These are phyloP conservation scores for Candida khao-thaluensis DNA, from an alignment of 805 yeast species.

Conservation along the genomic window DNA sequence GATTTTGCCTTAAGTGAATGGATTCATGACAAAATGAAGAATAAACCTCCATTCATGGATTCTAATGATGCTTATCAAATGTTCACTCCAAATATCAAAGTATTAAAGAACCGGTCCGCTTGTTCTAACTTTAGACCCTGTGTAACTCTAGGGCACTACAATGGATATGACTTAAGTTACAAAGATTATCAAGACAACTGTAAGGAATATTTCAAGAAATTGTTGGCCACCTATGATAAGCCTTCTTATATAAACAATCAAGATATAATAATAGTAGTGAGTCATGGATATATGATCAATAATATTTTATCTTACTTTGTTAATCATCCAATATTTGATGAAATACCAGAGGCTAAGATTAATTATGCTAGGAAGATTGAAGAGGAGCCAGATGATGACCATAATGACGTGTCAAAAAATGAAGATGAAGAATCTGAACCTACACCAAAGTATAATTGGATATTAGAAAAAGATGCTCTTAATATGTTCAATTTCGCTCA, in stretches of 20 bases:
- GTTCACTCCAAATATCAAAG: conserved; percentile 44
- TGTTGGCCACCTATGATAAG: conserved; percentile 43
- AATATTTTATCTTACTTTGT: conserved; percentile 40
- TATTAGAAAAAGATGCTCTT: conserved; percentile 32
- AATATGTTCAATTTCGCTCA: conserved; percentile 25
- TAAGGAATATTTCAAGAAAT: conserved; percentile 38
- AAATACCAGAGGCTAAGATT: conserved; percentile 40
- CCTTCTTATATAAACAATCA: conserved; percentile 29
- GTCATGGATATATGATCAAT: conserved; percentile 43
- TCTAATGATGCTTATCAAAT: conserved; percentile 45
- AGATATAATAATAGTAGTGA: conserved; percentile 37
- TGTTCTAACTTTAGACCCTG: conserved; percentile 44
- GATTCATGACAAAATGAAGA: conserved; percentile 44
- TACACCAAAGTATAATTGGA: conserved; percentile 26
- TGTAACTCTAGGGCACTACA: conserved; percentile 41
- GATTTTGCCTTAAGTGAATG: conserved; percentile 47
- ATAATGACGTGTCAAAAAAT: neutral
- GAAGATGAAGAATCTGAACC: conserved; percentile 11
- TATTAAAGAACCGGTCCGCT: conserved; percentile 29
- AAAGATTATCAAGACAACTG: conserved; percentile 40
- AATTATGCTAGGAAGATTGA: conserved; percentile 30
- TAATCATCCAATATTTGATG: conserved; percentile 45
- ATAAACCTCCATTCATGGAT: conserved; percentile 43
- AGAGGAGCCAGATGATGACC: conserved; percentile 8
- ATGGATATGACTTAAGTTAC: conserved; percentile 40